These are phyloP conservation scores for Raphidocelis subcapitata DNA, from an alignment of 139 green algal genomes.

Conservation along the genomic window DNA sequence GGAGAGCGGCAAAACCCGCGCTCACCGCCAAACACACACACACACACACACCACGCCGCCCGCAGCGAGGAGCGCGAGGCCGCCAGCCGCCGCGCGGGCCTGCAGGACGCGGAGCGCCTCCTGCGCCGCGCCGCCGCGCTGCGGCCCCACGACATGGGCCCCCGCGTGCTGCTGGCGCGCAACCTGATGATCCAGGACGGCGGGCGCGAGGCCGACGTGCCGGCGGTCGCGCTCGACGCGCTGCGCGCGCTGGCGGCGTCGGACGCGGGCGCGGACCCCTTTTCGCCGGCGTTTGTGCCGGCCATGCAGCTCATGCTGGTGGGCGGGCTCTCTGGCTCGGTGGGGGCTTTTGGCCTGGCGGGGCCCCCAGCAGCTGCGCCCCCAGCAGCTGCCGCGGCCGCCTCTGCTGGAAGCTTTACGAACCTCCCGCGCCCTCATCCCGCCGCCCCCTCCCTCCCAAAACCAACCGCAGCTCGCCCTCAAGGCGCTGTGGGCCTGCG, in stretches of 20 bases:
- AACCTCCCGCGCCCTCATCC: background rate
- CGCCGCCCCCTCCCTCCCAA: background rate
- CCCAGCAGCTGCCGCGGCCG: background rate
- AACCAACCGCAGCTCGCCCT: slow-evolving; percentile 16
- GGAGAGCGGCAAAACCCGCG: too few species aligned
- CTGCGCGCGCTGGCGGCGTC: slow-evolving; percentile 2
- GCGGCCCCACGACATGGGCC: slow-evolving; percentile 9
- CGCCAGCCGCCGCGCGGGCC: background rate
- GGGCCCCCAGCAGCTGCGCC: background rate
- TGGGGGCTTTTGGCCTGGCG: background rate
- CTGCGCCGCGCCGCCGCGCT: slow-evolving; percentile 1
- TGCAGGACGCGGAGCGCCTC: slow-evolving; percentile 21
- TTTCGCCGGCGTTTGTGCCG: background rate
- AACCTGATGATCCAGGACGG: slow-evolving; percentile 28
- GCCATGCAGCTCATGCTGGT: slow-evolving; percentile 22
- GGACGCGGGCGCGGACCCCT: slow-evolving; percentile 1
- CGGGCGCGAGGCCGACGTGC: slow-evolving; percentile 19
- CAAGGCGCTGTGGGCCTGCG: slow-evolving; percentile 14
- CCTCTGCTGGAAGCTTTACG: background rate
- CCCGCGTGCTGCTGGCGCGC: slow-evolving; percentile 21
- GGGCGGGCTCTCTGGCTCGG: background rate
- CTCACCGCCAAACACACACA: too few species aligned
- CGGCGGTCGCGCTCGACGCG: slow-evolving; percentile 3
- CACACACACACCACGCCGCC: too few species aligned
- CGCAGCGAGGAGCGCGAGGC: background rate